Evolutionary conservation across 148 eudicot genomes (phyloP), one percentile per base, ranked within the genome.

Genomic region (Linanthus parryae): DNA sequence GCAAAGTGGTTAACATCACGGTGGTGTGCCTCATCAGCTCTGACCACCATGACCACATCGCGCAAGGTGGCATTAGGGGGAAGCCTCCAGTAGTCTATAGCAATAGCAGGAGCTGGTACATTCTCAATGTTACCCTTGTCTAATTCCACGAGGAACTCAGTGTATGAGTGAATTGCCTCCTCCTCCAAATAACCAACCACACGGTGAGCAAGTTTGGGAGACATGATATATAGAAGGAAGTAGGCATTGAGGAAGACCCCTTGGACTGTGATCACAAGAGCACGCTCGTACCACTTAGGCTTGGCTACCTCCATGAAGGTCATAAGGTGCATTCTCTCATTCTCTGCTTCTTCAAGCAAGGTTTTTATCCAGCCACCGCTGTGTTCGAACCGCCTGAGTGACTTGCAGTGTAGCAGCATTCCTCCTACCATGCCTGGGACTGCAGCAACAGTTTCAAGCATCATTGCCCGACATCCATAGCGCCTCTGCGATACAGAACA

Each of bases 371-470:
- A 72, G 17, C 77, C 77, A 2, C 72, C 72, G 22, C 77, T 72
- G 17, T 66, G 72, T 57, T 72, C 68, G 29, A 72, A 72, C 8
- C 68, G 56, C 26, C 77, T 25, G 2, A 72, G 59, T 10, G 77
- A 72, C 17, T 67, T 72, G 53, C 61, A 54, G 64, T 72, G 77
- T 2, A 66, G 48, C 9, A 72, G 57, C 77, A 72, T 66, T n/a
- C 72, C 72, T 47, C 77, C 5, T 0, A 88, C 97, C 94, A 88
- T 88, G 53, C 96, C 94, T 4, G 96, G 96, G 15, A 88, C 96
- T 4, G 72, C 75, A 1, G 76, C 76, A 6, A 71, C 76, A 0
- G 76, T 71, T n/a, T 71, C 76, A 8, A 71, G 51, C 56, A 71
- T 36, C 66, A 71, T 66, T 17, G 76, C 76, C 14, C 55, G 71